phyloP scores from a whole-genome alignment of 179 eudicot genomes.

The Vitellaria paradoxa region DNA sequence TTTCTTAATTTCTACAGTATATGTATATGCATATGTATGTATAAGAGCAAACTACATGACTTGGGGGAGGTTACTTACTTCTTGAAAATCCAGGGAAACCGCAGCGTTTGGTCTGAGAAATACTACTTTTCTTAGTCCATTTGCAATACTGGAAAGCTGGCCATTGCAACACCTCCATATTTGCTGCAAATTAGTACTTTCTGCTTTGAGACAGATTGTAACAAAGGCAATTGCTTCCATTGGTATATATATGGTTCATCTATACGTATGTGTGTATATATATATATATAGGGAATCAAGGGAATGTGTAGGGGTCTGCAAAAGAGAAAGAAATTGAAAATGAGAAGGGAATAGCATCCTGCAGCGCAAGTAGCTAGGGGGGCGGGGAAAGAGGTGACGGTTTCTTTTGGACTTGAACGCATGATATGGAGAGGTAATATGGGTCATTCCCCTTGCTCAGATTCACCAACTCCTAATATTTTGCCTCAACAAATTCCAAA shows the following conservation, averaged over 20 bases:
- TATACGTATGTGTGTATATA: no score
- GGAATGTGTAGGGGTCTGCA: not conserved
- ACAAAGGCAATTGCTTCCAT: not conserved
- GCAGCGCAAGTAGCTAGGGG: not conserved
- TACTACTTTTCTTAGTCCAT: not conserved
- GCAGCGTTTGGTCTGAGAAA: not conserved
- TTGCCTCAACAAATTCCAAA: no score
- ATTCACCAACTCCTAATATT: not conserved
- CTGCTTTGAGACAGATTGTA: not conserved
- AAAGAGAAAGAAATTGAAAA: not conserved
- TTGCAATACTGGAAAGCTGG: not conserved
- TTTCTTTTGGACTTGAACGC: not conserved
- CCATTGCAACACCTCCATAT: slow-evolving; percentile 6
- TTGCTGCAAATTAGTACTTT: not conserved
- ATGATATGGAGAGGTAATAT: not conserved
- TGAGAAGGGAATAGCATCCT: slow-evolving; percentile 1
- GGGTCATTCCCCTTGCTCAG: not conserved
- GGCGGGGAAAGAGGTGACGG: not conserved
- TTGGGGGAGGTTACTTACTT: not conserved
- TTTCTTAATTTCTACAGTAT: not conserved
- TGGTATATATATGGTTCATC: not conserved
- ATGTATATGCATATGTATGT: not conserved
- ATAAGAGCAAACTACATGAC: not conserved
- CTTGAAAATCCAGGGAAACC: not conserved
- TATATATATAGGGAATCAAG: not conserved